Conservation (phyloP, 2,329 filamentous ascomycete species). For the Zelopaecilomyces penicillatus region DNA sequence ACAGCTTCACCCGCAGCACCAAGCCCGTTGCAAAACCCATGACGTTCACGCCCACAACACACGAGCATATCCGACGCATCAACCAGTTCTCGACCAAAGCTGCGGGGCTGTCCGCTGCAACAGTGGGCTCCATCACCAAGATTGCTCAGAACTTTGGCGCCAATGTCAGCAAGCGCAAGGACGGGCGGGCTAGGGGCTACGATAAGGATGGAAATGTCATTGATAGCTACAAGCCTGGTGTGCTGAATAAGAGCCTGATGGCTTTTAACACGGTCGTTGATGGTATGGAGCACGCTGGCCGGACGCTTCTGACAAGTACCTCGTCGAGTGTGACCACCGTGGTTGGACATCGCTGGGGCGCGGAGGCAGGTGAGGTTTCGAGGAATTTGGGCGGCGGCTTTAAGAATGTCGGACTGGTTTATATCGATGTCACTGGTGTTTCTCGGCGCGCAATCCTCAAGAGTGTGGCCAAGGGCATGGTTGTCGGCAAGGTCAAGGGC, state of each 20-base stretch:
- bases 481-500: constrained; percentile 69
- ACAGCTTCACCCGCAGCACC: constrained; percentile 71
- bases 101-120: constrained; percentile 73
- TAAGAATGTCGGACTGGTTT: constrained; percentile 94
- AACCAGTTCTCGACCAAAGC: constrained; percentile 77
- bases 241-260: constrained; percentile 94
- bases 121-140: constrained; percentile 73
- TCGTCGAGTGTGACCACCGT: constrained; percentile 76
- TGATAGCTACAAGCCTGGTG: constrained; percentile 71
- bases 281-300: constrained; percentile 81
- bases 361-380: constrained; percentile 74
- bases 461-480: constrained; percentile 94
- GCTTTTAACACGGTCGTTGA: constrained; percentile 93
- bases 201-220: constrained; percentile 62
- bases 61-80: constrained; percentile 78
- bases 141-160: constrained; percentile 89
- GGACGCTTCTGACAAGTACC: constrained; percentile 64
- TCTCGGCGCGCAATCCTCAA: constrained; percentile 85
- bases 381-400: constrained; percentile 72
- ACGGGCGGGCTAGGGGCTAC: constrained; percentile 47
- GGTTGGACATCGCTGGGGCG: constrained; percentile 81
- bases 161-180: constrained; percentile 47
- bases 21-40: constrained; percentile 73
- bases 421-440: constrained; percentile 92
- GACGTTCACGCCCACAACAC: constrained; percentile 79